Percentiles rank a stretch among this genome's conserved stretches.
Conservation (phyloP, 495 filamentous ascomycete genomes). For the Aspergillus carlsbadensis region DNA sequence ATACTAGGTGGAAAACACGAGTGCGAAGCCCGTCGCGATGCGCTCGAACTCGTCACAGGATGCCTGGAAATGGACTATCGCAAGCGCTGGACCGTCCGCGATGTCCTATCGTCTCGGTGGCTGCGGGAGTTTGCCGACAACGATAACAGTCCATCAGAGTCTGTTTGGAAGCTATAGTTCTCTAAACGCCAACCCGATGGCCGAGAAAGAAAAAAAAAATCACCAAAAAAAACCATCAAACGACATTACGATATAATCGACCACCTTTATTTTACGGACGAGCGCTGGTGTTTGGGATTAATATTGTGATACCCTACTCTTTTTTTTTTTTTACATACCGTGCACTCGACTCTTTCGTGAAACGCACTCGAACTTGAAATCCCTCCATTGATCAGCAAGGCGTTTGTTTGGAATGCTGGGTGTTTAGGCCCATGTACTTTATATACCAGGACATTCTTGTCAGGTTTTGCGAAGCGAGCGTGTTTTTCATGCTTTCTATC, state of each 20-base stretch:
- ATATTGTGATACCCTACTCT: slow-evolving; percentile 28
- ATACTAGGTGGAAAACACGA: slow-evolving; percentile 39
- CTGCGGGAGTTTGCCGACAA: slow-evolving; percentile 38
- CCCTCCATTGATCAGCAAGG: background rate
- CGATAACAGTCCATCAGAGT: slow-evolving; percentile 31
- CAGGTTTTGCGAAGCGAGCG: background rate
- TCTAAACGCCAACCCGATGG: background rate
- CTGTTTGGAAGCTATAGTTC: slow-evolving; percentile 38
- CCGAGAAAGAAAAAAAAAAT: background rate
- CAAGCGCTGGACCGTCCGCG: slow-evolving; percentile 53
- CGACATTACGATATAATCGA: slow-evolving; percentile 8
- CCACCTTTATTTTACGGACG: slow-evolving; percentile 7
- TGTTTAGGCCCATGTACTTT: background rate
- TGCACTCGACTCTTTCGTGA: background rate
- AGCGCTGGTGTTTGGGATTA: slow-evolving; percentile 25
- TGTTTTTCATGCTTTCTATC: background rate
- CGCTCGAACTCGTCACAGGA: slow-evolving; percentile 50
- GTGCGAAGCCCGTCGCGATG: slow-evolving; percentile 26
- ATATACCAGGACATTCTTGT: background rate
- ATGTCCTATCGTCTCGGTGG: slow-evolving; percentile 57
- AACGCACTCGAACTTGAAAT: background rate
- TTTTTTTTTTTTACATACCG: slow-evolving; percentile 7
- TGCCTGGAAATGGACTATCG: slow-evolving; percentile 53
- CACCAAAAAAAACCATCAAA: background rate
- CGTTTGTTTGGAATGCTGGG: background rate